Conservation (phyloP, 805 yeast genomes). For the Lipomyces spencermartinsiae region DNA sequence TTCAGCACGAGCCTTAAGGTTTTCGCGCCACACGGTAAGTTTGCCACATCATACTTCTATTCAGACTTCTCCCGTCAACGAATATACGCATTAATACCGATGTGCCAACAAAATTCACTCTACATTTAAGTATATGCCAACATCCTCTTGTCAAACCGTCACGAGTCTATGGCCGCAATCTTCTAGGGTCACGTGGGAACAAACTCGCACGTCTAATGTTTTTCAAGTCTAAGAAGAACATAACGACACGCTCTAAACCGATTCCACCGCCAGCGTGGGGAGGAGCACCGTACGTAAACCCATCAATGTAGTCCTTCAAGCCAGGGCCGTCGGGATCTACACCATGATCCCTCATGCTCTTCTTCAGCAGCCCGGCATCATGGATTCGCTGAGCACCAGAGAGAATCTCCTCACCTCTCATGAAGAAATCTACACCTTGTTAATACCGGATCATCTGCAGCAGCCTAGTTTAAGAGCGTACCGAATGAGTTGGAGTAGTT, state of each 20-base stretch:
- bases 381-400: slow-evolving; percentile 99
- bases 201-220: slow-evolving; percentile 98
- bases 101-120: too few relatives aligned
- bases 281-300: slow-evolving; percentile 93
- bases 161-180: slow-evolving; percentile 71
- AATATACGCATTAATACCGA: background rate
- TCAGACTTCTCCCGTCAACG: background rate
- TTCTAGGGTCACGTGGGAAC: slow-evolving; percentile 98
- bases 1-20: background rate
- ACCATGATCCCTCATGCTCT: slow-evolving; percentile 83
- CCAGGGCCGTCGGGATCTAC: slow-evolving; percentile 84
- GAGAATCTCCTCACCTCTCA: slow-evolving; percentile 99
- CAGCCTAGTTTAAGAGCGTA: background rate
- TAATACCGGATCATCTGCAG: background rate
- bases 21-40: background rate
- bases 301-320: slow-evolving; percentile 86
- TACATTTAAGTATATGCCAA: too few relatives aligned
- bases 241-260: slow-evolving; percentile 97
- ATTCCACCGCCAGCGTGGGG: slow-evolving; percentile 99
- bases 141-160: too few relatives aligned
- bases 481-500: slow-evolving; percentile 94
- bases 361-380: slow-evolving; percentile 79
- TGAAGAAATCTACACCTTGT: slow-evolving; percentile 71
- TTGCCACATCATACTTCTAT: too few relatives aligned
- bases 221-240: slow-evolving; percentile 96